Evolutionary conservation across 2,329 filamentous ascomycete genomes (phyloP).

Genomic region (Aureobasidium sp.): DNA sequence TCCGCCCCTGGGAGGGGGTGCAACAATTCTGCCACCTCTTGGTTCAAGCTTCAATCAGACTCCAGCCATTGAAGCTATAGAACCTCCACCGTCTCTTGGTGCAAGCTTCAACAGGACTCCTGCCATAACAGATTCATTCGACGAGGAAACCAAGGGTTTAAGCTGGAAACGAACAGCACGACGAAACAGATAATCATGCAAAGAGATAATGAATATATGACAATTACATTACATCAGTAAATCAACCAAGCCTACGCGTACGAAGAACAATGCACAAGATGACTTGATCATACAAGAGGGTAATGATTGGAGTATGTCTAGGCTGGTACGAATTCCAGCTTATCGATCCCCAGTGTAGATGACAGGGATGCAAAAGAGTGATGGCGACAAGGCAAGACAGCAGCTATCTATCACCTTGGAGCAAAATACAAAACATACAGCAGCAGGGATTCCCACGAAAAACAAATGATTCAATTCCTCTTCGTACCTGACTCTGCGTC

Average conservation of each 20-base stretch:
- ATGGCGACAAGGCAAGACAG: no score
- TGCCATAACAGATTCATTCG: neutral
- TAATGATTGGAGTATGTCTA: neutral
- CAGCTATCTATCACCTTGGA: no score
- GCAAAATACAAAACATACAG: neutral
- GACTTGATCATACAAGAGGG: neutral
- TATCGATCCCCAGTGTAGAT: no score
- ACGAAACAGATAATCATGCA: neutral
- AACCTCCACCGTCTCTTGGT: neutral
- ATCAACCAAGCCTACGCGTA: neutral
- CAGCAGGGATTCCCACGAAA: neutral
- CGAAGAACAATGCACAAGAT: neutral
- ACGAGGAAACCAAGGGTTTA: neutral
- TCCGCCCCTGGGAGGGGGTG: neutral
- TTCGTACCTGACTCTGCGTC: no score
- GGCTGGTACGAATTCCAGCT: no score
- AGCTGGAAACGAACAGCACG: neutral
- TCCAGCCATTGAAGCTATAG: neutral
- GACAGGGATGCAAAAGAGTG: no score
- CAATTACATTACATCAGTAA: neutral
- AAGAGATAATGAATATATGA: neutral
- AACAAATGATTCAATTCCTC: no score
- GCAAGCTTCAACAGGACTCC: neutral
- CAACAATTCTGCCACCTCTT: neutral
- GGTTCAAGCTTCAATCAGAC: neutral